phyloP scores from a whole-genome alignment of 441 rosid genomes.

The Corymbia citriodora region DNA sequence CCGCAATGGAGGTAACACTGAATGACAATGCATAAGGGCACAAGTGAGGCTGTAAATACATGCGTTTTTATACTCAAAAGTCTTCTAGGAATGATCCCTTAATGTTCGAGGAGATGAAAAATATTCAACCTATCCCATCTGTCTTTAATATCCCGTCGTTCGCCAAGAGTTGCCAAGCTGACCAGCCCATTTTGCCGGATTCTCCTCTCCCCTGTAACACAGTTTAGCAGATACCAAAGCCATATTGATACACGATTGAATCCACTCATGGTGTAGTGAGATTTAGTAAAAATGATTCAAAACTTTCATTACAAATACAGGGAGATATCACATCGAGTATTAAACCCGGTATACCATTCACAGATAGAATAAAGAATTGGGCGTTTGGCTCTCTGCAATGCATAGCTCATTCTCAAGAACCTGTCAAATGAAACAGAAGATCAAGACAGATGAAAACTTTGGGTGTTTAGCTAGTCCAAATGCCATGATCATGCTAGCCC shows the following conservation, averaged over 20 bases:
- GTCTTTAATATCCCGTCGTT: slow-evolving; percentile 34
- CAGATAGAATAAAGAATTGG: slow-evolving; percentile 26
- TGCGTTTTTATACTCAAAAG: background rate
- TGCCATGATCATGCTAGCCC: background rate
- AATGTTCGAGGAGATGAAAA: background rate
- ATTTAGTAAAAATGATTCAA: background rate
- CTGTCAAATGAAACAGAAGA: slow-evolving; percentile 2
- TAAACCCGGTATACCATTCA: slow-evolving; percentile 22
- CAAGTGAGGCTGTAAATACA: background rate
- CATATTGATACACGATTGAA: background rate
- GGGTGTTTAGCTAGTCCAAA: background rate
- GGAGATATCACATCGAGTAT: background rate
- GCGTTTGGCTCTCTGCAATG: slow-evolving; percentile 20
- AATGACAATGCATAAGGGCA: background rate
- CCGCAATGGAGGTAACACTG: slow-evolving; percentile 29
- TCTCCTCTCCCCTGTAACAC: slow-evolving; percentile 25
- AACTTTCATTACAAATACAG: background rate
- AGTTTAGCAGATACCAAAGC: background rate
- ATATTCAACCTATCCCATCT: slow-evolving; percentile 21
- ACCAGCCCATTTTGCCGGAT: slow-evolving; percentile 29
- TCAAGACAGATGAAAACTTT: background rate
- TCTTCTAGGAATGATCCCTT: background rate
- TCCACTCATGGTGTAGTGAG: background rate
- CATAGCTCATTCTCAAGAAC: slow-evolving; percentile 25
- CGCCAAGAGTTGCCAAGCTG: slow-evolving; percentile 31